A percentile compares a stretch with the other conserved stretches of the same genome.
phyloP scores from a whole-genome alignment of 441 rosid species.

The Jatropha podagrica region DNA sequence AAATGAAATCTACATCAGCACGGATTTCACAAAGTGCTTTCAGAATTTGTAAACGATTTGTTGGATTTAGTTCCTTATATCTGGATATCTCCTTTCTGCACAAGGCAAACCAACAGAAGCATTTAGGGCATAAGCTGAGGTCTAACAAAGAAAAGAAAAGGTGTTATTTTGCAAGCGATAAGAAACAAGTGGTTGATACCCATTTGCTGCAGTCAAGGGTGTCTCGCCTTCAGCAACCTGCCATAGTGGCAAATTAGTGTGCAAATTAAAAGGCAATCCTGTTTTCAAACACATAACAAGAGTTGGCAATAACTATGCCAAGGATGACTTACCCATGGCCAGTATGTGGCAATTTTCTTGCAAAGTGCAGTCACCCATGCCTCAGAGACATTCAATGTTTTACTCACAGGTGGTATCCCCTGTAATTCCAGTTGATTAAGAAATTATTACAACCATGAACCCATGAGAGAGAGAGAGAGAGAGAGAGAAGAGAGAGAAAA shows the following conservation, averaged over 20 bases:
- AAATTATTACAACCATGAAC: neutral
- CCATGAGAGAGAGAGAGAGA: neutral
- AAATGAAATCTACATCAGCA: conserved; percentile 47
- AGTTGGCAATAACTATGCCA: conserved; percentile 12
- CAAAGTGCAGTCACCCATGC: conserved; percentile 78
- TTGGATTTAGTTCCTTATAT: conserved; percentile 65
- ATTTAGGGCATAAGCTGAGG: conserved; percentile 7
- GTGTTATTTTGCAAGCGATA: neutral
- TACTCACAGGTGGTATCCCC: conserved; percentile 79
- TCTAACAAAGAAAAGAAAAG: conserved; percentile 9
- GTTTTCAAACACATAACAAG: neutral
- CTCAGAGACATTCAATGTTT: conserved; percentile 47
- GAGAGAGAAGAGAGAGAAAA: neutral
- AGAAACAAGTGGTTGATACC: conserved; percentile 36
- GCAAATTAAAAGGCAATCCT: conserved; percentile 10
- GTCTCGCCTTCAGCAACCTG: conserved; percentile 83
- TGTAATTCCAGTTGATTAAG: conserved; percentile 23
- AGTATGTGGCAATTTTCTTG: conserved; percentile 71
- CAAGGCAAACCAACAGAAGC: conserved; percentile 21
- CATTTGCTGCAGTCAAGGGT: conserved; percentile 55
- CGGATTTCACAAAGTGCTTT: conserved; percentile 89
- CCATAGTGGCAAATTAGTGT: conserved; percentile 12
- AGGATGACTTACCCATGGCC: conserved; percentile 68
- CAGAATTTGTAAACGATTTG: conserved; percentile 49
- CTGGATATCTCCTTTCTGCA: conserved; percentile 59